A percentile compares a stretch with the other conserved stretches of the same genome.
Evolutionary conservation across 345 rosid species (phyloP).

Genomic region (Eutrema heterophyllum): DNA sequence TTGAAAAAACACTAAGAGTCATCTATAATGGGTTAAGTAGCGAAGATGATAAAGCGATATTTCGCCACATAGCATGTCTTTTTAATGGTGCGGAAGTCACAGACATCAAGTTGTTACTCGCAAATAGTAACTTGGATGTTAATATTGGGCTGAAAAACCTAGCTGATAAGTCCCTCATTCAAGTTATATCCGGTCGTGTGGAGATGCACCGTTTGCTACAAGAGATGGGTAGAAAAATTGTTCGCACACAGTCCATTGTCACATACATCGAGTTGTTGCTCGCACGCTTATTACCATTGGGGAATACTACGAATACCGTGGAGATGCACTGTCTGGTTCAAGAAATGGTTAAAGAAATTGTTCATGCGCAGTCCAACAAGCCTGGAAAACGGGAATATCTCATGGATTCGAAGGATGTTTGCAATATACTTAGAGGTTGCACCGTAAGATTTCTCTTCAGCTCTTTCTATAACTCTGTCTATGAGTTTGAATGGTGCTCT

Average conservation of each 20-base stretch:
- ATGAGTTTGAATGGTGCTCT: not conserved
- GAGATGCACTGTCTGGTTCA: conserved; percentile 32
- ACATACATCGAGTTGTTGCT: too few relatives aligned
- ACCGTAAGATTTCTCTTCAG: not conserved
- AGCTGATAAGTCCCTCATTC: conserved; percentile 8
- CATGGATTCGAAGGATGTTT: conserved; percentile 18
- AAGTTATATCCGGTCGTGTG: too few relatives aligned
- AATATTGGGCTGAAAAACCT: too few relatives aligned
- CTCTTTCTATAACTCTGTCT: not conserved
- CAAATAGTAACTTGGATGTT: not conserved
- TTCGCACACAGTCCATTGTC: conserved; percentile 14
- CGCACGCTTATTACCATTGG: not conserved
- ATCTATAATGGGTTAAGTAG: conserved; percentile 22
- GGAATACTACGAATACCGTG: not conserved
- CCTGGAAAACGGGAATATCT: conserved; percentile 27
- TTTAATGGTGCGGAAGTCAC: not conserved
- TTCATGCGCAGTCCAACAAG: conserved; percentile 2
- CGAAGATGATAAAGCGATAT: conserved; percentile 1
- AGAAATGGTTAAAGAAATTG: conserved; percentile 29
- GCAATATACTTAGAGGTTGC: not conserved
- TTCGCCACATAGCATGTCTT: conserved; percentile 34
- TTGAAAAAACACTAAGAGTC: not conserved
- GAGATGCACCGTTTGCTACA: too few relatives aligned
- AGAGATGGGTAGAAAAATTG: too few relatives aligned
- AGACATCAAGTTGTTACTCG: not conserved